Evolutionary conservation across 2,329 filamentous ascomycete genomes (phyloP), one percentile per base, ranked within the genome.

Genomic region (Corinectria fuckeliana): DNA sequence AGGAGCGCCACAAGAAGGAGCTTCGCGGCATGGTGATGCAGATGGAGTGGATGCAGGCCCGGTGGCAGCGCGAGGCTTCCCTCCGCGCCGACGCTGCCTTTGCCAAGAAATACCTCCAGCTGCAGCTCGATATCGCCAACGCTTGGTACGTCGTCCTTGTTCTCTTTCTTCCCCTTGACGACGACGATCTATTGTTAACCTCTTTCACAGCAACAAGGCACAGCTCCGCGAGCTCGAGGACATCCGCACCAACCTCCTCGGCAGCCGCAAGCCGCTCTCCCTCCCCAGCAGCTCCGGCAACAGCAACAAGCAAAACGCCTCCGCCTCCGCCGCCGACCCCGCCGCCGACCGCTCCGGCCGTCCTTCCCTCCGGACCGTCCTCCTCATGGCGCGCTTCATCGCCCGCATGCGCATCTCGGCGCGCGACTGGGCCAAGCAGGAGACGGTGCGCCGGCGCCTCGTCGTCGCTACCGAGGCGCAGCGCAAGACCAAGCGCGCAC

Each of bases 31-130:
- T 98, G 72, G 86, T 87, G 52, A 91, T 95, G 78, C 93, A 98
- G 77, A 94, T 98, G 74, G 86, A 93, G 70, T 98, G 91, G 88
- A 87, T 98, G 74, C 88, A 93, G 69, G 91, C 92, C 2, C 87
- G 90, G 51, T 91, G 91, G 79, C 84, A 87, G 72, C 86, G 95
- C 28, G 94, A 97, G 76, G 87, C 91, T 67, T 86, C 85, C 50
- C 89, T 98, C 77, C 85, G 95, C 39, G 84, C 85, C 63, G 91
- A 93, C 70, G 85, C 94, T 28, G 91, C 91, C 8, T 96, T 90
- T 78, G 92, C 92, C 64, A 99, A 99, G 83, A 87, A 85, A 66
- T 93, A 92, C 75, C 86, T 97, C 77, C 77, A 88, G 69, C 82
- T 92, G 74, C 88, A 92, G 76, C 86, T 96, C 53, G 88, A 93